Evolutionary conservation across 805 yeast genomes (phyloP).

Genomic region (Myxozyma monticola): DNA sequence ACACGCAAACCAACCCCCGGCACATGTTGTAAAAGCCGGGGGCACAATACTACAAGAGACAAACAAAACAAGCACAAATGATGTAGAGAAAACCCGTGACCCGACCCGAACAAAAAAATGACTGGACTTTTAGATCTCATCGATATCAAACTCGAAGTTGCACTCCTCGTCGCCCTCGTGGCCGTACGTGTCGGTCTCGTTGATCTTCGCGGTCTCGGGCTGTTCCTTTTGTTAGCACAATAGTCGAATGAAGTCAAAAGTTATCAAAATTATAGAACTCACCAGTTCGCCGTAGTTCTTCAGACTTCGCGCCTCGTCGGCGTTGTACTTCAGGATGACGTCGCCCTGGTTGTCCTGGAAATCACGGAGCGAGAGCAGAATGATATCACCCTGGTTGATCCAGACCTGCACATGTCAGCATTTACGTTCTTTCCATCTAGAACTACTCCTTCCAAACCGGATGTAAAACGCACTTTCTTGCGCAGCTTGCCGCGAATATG

Average conservation of each 20-base stretch:
- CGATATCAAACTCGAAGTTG: conserved; percentile 94
- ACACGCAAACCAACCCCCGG: no score
- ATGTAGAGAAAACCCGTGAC: no score
- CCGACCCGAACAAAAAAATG: no score
- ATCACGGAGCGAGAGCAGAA: conserved; percentile 92
- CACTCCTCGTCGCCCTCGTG: conserved; percentile 96
- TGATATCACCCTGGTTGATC: conserved; percentile 99
- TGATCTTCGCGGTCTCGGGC: conserved; percentile 95
- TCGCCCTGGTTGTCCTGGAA: conserved; percentile 99
- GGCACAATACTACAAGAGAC: no score
- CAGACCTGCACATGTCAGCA: conserved; percentile 45
- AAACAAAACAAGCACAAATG: no score
- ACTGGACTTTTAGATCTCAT: conserved; percentile 80
- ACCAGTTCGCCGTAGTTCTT: conserved; percentile 88
- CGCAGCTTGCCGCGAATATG: conserved; percentile 98
- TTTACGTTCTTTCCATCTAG: not conserved
- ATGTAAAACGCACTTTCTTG: conserved; percentile 78
- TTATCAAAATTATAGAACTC: not conserved
- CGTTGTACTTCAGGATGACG: conserved; percentile 92
- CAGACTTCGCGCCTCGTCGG: conserved; percentile 97
- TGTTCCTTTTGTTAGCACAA: conserved; percentile 8
- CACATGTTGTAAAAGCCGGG: no score
- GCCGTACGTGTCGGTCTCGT: conserved; percentile 96
- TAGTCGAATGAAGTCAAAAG: not conserved
- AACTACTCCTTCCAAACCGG: not conserved